phyloP scores from a whole-genome alignment of 2,329 filamentous ascomycete genomes.

The Fulvia fulva region DNA sequence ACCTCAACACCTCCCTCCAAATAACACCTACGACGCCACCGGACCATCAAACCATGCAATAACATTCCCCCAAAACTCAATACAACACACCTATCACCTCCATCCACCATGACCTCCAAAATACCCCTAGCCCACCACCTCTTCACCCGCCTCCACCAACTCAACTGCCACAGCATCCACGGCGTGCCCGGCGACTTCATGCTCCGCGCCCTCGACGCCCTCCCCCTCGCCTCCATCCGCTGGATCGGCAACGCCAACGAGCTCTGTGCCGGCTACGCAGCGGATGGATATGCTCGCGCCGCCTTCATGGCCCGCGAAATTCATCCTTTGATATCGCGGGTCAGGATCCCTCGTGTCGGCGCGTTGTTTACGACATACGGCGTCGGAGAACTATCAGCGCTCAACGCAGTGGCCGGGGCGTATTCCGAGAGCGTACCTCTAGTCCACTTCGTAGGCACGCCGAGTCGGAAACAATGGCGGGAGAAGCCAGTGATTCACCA shows the following conservation, averaged over 20 bases:
- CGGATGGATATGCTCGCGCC: slow-evolving; percentile 43
- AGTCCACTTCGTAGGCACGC: slow-evolving; percentile 40
- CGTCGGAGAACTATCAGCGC: slow-evolving; percentile 50
- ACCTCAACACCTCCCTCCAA: too few species aligned
- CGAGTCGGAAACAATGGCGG: slow-evolving; percentile 5
- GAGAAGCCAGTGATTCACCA: slow-evolving; percentile 3
- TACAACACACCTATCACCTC: too few species aligned
- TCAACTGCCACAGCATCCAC: slow-evolving; percentile 10
- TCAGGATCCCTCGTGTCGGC: slow-evolving; percentile 32
- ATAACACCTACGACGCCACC: too few species aligned
- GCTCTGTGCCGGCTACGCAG: slow-evolving; percentile 55
- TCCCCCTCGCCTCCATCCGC: slow-evolving; percentile 37
- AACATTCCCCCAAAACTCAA: background rate
- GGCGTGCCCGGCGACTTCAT: slow-evolving; percentile 43
- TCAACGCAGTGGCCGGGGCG: slow-evolving; percentile 44
- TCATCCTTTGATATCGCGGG: too few species aligned
- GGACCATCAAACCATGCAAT: too few species aligned
- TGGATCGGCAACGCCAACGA: slow-evolving; percentile 56
- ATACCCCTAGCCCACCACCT: slow-evolving; percentile 15
- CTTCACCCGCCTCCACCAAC: slow-evolving; percentile 14
- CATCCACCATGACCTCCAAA: slow-evolving; percentile 10
- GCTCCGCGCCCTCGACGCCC: slow-evolving; percentile 43
- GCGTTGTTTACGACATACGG: slow-evolving; percentile 57
- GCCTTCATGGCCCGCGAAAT: background rate
- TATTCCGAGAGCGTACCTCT: slow-evolving; percentile 43